Percentiles rank a stretch among this genome's conserved stretches.
Evolutionary conservation across 73 alveolate species (phyloP).

Genomic region (Paramecium sexaurelia): DNA sequence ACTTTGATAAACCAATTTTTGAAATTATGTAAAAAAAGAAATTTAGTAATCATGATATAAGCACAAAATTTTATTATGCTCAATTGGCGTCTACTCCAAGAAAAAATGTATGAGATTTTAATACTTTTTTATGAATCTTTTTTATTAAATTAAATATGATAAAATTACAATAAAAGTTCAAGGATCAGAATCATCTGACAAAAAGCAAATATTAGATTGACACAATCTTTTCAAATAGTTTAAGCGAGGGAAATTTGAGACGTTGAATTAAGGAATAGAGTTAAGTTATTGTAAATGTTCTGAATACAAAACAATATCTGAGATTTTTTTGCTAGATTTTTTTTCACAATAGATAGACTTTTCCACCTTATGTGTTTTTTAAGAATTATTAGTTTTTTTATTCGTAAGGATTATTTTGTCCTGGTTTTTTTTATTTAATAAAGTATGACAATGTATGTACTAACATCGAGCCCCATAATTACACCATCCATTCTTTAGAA

Average conservation of each 20-base stretch:
- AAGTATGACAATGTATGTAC: conserved; percentile 80
- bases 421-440: neutral
- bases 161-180: neutral
- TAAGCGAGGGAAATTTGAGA: neutral
- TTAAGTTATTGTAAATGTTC: neutral
- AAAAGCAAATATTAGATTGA: neutral
- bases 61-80: neutral
- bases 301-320: neutral
- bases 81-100: neutral
- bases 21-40: neutral
- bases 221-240: neutral
- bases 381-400: too few relatives aligned
- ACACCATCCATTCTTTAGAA: conserved; percentile 85
- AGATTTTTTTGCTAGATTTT: neutral
- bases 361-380: too few relatives aligned
- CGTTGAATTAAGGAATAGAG: neutral
- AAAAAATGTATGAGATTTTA: neutral
- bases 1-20: neutral
- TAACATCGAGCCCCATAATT: conserved; percentile 94
- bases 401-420: too few relatives aligned
- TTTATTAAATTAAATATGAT: neutral
- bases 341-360: too few relatives aligned
- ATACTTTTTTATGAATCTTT: neutral
- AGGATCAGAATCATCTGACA: neutral
- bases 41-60: neutral